Percentiles rank a stretch among this genome's conserved stretches.
phyloP scores from a whole-genome alignment of 2,329 filamentous ascomycete species.

The Alternaria viburni region DNA sequence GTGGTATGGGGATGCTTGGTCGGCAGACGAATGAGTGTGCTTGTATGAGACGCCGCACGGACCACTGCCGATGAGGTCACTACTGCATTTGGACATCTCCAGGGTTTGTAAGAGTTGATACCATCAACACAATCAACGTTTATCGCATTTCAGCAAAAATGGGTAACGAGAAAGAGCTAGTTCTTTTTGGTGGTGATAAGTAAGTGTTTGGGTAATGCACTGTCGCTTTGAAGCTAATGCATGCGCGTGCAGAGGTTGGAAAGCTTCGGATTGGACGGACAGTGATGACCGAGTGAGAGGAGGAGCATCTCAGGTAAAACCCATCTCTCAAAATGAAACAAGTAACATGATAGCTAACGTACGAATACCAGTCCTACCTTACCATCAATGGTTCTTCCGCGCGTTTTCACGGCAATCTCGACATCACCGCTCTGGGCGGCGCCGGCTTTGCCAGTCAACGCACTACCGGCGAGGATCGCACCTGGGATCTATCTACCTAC shows the following conservation, averaged over 20 bases:
- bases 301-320: slow-evolving; percentile 64
- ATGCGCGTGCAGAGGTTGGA: slow-evolving; percentile 61
- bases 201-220: slow-evolving; percentile 11
- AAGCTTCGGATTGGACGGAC: slow-evolving; percentile 66
- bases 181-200: slow-evolving; percentile 42
- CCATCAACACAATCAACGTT: neutral
- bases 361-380: slow-evolving; percentile 53
- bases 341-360: neutral
- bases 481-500: slow-evolving; percentile 69
- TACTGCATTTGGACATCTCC: slow-evolving; percentile 2
- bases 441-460: slow-evolving; percentile 84
- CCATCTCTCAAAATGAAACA: neutral
- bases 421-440: slow-evolving; percentile 76
- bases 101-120: neutral
- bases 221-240: neutral
- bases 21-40: neutral
- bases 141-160: slow-evolving; percentile 16
- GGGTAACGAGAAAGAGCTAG: slow-evolving; percentile 23
- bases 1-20: neutral
- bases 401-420: slow-evolving; percentile 71
- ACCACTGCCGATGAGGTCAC: slow-evolving; percentile 13
- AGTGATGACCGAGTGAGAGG: slow-evolving; percentile 81
- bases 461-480: slow-evolving; percentile 62
- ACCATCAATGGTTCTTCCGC: slow-evolving; percentile 50
- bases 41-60: slow-evolving; percentile 1